Percentiles rank a stretch among this genome's conserved stretches.
phyloP scores from a whole-genome alignment of 169 alveolate species.

The Blepharisma undulans region DNA sequence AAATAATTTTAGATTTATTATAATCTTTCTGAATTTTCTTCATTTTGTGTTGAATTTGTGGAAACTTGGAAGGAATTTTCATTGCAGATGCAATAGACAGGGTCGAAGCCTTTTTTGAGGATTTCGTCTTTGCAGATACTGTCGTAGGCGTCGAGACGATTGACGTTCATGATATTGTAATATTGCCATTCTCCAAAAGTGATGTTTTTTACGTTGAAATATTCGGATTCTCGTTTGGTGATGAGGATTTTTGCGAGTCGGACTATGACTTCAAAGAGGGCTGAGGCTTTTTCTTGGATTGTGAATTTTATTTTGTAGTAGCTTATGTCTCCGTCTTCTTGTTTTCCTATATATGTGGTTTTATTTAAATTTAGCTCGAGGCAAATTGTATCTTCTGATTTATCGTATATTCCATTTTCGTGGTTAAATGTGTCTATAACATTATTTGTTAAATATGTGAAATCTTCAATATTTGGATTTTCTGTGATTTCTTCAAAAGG shows the following conservation, averaged over 20 bases:
- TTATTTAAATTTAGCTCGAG: neutral
- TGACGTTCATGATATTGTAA: constrained; percentile 17
- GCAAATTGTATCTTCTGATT: neutral
- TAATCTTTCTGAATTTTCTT: neutral
- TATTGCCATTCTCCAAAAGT: neutral
- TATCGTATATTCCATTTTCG: neutral
- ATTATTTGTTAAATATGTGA: neutral
- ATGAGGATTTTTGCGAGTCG: neutral
- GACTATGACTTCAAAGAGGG: constrained; percentile 22
- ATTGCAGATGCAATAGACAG: constrained; percentile 33
- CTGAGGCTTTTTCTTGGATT: neutral
- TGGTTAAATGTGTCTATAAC: neutral
- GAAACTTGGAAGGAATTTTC: neutral
- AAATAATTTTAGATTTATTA: neutral
- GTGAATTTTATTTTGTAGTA: constrained; percentile 5
- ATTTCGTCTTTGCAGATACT: constrained; percentile 6
- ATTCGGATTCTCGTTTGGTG: neutral
- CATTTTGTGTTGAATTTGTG: neutral
- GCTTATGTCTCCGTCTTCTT: neutral
- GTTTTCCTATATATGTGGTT: neutral
- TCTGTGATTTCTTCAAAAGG: constrained; percentile 16
- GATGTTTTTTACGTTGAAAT: neutral
- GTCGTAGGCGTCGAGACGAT: constrained; percentile 25
- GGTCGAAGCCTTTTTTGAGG: neutral
- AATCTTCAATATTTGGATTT: too few relatives aligned